Conservation (phyloP, 2,329 filamentous ascomycete species). For the Arthroderma sp. region DNA sequence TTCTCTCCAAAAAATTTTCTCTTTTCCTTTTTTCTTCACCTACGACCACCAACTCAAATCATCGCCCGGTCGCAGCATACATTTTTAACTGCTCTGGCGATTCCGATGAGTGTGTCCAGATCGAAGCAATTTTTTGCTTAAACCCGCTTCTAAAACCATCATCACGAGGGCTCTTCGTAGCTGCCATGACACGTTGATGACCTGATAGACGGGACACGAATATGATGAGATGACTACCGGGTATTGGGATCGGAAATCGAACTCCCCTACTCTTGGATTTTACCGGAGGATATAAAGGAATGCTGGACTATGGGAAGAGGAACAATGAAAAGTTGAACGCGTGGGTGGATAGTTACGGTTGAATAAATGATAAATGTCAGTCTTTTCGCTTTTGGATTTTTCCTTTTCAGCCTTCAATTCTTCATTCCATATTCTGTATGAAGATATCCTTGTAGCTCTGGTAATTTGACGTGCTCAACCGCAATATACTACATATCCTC, state of each 20-base stretch:
- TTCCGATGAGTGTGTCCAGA: slow-evolving; percentile 63
- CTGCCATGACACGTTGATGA: slow-evolving; percentile 35
- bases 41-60: slow-evolving; percentile 65
- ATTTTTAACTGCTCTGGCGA: slow-evolving; percentile 50
- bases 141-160: slow-evolving; percentile 69
- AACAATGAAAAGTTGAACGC: too few relatives aligned
- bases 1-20: slow-evolving; percentile 8
- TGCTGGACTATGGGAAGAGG: too few relatives aligned
- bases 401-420: slow-evolving; percentile 9
- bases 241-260: too few relatives aligned
- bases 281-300: too few relatives aligned
- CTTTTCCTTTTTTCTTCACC: slow-evolving; percentile 31
- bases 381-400: too few relatives aligned
- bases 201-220: slow-evolving; percentile 31
- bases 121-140: slow-evolving; percentile 24
- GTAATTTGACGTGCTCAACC: slow-evolving; percentile 34
- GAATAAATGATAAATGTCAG: too few relatives aligned
- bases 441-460: slow-evolving; percentile 29
- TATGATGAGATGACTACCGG: neutral
- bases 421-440: slow-evolving; percentile 14
- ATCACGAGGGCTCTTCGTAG: slow-evolving; percentile 44
- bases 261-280: too few relatives aligned
- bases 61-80: slow-evolving; percentile 42
- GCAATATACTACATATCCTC: slow-evolving; percentile 15
- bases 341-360: too few relatives aligned